Base-by-base conservation (phyloP, 441 rosid species). In the Adansonia rubrostipa region DNA sequence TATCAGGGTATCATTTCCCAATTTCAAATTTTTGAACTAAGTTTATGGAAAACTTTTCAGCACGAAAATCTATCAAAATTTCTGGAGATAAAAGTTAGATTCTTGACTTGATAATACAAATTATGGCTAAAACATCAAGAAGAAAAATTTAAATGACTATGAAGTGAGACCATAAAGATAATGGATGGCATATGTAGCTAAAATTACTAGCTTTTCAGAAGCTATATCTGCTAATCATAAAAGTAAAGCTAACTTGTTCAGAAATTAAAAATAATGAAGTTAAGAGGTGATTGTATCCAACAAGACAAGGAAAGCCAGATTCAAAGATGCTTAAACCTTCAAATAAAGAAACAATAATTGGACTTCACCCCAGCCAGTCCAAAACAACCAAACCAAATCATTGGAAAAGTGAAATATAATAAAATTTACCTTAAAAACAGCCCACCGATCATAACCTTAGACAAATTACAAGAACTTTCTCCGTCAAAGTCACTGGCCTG, bases 401-500 rank as follows among this genome's bases (percentile, higher is more conserved):
- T 51, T 20, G 20, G 61, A 64, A 54, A 51, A 17, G 47, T 45
- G 24, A 56, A 40, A 74, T 70, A 63, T 61, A 73, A 54, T 47
- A 69, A 79, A 56, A 4, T 53, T 85, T 83, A 96, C 99, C 99
- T 92, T 82, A 96, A 84, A 85, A 96, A 96, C 56, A 94, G 81
- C 73, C 99, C 99, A 78, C 93, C 91, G 77, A 96, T 79, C 88
- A 85, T 78, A 80, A 94, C 85, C 80, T 82, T 94, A 20, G 98
- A 92, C 91, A 94, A 87, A 83, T 89, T 89, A 75, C 86, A 90
- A 67, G 93, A 90, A 80, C 69, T 84, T 82, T 91, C 96, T 80
- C 98, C 98, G 75, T 93, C 96, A 50, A 94, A 89, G 86, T 92
- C 94, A 88, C 95, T 91, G 70, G 98, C 94, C 98, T 96, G 92